Percentiles rank a stretch among this genome's conserved stretches.
Evolutionary conservation across 192 early-diverging fungal genomes (phyloP).

Genomic region (Backusella australiensis): DNA sequence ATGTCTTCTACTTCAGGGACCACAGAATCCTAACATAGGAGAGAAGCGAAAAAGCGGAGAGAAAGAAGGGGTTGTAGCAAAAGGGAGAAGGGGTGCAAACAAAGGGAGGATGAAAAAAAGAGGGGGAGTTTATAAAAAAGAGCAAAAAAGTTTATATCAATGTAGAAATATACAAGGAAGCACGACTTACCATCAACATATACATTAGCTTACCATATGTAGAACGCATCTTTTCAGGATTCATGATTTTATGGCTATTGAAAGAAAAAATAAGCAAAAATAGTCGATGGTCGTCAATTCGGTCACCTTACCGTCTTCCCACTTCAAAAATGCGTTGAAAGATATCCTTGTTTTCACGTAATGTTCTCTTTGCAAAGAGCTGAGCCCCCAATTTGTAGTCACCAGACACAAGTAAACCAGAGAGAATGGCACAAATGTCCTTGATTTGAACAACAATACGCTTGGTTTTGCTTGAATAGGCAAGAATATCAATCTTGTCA

Average conservation of each 20-base stretch:
- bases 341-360: conserved; percentile 72
- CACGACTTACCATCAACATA: conserved; percentile 64
- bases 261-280: not conserved
- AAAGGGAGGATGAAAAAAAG: not conserved
- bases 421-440: conserved; percentile 92
- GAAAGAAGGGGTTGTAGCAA: not conserved
- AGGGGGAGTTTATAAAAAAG: not conserved
- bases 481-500: conserved; percentile 66
- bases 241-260: conserved; percentile 77
- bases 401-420: conserved; percentile 83
- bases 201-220: conserved; percentile 97
- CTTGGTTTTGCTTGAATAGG: conserved; percentile 81
- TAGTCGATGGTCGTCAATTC: not conserved
- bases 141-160: not conserved
- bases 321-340: conserved; percentile 71
- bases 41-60: not conserved
- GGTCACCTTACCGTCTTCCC: conserved; percentile 51
- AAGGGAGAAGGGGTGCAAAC: not conserved
- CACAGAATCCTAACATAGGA: conserved; percentile 59
- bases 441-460: conserved; percentile 94
- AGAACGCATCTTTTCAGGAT: conserved; percentile 95
- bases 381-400: conserved; percentile 78
- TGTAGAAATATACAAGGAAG: not conserved
- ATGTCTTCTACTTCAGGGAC: conserved; percentile 70
- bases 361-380: conserved; percentile 60